A percentile compares a stretch with the other conserved stretches of the same genome.
Conservation (phyloP, 139 green algal genomes). For the Diplosphaera chodatii region DNA sequence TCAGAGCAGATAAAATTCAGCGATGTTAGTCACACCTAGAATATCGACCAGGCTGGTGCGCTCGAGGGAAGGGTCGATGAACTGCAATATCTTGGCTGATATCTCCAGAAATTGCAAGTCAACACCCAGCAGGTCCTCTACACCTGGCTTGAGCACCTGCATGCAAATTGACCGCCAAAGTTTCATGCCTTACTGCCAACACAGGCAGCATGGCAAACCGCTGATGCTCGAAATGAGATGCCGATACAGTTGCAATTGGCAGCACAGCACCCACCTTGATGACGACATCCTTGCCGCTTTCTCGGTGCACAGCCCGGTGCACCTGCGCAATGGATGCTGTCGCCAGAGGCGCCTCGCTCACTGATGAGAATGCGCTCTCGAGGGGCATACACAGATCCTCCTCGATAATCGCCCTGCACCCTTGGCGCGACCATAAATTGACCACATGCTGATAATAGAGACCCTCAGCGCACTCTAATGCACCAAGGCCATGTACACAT, state of each 20-base stretch:
- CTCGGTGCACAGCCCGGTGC: slow-evolving; percentile 51
- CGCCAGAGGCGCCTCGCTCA: slow-evolving; percentile 82
- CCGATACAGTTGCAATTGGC: no score
- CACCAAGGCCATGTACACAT: no score
- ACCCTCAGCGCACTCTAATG: no score
- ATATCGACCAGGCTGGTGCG: slow-evolving; percentile 73
- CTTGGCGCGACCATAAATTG: no score
- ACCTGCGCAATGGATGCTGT: slow-evolving; percentile 84
- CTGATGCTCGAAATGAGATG: no score
- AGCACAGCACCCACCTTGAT: slow-evolving; percentile 72
- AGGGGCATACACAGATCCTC: slow-evolving; percentile 61
- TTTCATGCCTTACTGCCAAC: no score
- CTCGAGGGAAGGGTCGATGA: slow-evolving; percentile 73
- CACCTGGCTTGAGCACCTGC: slow-evolving; percentile 87
- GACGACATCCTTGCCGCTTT: slow-evolving; percentile 73
- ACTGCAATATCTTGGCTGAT: slow-evolving; percentile 62
- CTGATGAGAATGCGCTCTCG: slow-evolving; percentile 69
- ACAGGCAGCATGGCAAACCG: no score
- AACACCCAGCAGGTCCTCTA: slow-evolving; percentile 77
- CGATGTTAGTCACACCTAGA: slow-evolving; percentile 47
- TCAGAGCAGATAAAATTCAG: no score
- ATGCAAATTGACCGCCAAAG: no score
- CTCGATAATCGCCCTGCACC: slow-evolving; percentile 32
- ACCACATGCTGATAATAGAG: no score
- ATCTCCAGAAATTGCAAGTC: slow-evolving; percentile 91